Percentiles rank a stretch among this genome's conserved stretches.
These are phyloP conservation scores for Ramaria sp. DNA, from an alignment of 768 basidiomycete species.

Conservation along the genomic window DNA sequence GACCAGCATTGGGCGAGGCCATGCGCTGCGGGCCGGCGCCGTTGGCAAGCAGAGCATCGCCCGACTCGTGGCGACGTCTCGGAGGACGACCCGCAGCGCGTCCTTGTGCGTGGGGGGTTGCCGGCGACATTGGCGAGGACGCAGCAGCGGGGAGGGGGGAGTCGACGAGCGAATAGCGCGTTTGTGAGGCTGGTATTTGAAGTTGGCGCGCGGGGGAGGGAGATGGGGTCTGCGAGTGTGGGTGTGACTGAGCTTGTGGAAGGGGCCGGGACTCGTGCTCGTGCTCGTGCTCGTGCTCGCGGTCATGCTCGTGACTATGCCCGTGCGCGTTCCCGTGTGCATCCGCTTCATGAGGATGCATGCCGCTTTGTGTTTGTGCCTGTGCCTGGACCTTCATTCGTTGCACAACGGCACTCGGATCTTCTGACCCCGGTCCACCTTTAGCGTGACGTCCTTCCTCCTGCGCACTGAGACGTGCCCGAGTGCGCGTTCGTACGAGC, in stretches of 20 bases:
- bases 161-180: slow-evolving; percentile 5
- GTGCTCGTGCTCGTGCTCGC: no score
- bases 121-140: slow-evolving; percentile 21
- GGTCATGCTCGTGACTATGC: no score
- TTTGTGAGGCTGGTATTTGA: not conserved
- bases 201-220: not conserved
- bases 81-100: slow-evolving; percentile 13
- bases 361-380: slow-evolving; percentile 12
- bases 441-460: slow-evolving; percentile 17
- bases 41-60: no score
- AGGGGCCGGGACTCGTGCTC: slow-evolving; percentile 5
- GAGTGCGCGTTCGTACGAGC: slow-evolving; percentile 75
- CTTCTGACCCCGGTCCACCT: no score
- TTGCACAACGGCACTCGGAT: no score
- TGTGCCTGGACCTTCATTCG: no score
- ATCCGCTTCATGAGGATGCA: no score
- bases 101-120: slow-evolving; percentile 14
- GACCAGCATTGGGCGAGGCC: not conserved
- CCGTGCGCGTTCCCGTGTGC: no score
- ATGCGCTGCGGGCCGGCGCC: not conserved
- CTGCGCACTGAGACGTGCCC: slow-evolving; percentile 48
- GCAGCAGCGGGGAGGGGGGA: slow-evolving; percentile 1
- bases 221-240: not conserved
- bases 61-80: not conserved
- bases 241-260: no score